These are phyloP conservation scores for Diplosphaera chodatii DNA, from an alignment of 139 green algal genomes.

Conservation along the genomic window DNA sequence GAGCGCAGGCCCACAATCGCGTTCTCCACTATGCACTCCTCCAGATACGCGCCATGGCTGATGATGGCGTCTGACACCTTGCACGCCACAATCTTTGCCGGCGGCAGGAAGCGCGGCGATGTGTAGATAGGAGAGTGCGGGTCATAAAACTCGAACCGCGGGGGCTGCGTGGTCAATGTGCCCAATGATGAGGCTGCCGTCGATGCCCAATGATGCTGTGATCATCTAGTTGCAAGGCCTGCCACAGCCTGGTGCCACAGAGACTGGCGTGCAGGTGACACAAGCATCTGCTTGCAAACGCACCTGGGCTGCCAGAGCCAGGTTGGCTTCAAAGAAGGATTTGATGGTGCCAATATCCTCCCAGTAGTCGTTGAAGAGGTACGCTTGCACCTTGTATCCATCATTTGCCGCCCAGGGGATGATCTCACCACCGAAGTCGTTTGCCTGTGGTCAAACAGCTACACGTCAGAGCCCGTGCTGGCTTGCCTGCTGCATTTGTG, in stretches of 20 bases:
- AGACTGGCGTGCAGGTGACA: too few species aligned
- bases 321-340: slow-evolving; percentile 98
- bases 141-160: slow-evolving; percentile 97
- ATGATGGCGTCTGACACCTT: slow-evolving; percentile 72
- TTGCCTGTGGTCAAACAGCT: slow-evolving; percentile 29
- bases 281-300: not conserved
- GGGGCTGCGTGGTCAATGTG: slow-evolving; percentile 38
- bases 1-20: slow-evolving; percentile 92
- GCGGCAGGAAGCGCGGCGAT: slow-evolving; percentile 92
- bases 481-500: too few species aligned
- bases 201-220: too few species aligned
- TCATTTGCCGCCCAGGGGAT: slow-evolving; percentile 72
- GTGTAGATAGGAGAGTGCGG: slow-evolving; percentile 96
- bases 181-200: too few species aligned
- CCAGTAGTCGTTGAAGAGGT: slow-evolving; percentile 99
- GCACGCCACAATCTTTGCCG: slow-evolving; percentile 84
- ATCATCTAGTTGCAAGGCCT: too few species aligned
- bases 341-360: slow-evolving; percentile 99
- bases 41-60: slow-evolving; percentile 71
- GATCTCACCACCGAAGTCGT: slow-evolving; percentile 98
- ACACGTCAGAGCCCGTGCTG: too few species aligned
- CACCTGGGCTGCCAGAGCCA: slow-evolving; percentile 77
- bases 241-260: too few species aligned
- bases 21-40: slow-evolving; percentile 75
- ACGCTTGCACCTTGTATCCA: slow-evolving; percentile 70